Percentiles rank a stretch among this genome's conserved stretches.
phyloP scores from a whole-genome alignment of 345 rosid genomes.

The Populus nigra region DNA sequence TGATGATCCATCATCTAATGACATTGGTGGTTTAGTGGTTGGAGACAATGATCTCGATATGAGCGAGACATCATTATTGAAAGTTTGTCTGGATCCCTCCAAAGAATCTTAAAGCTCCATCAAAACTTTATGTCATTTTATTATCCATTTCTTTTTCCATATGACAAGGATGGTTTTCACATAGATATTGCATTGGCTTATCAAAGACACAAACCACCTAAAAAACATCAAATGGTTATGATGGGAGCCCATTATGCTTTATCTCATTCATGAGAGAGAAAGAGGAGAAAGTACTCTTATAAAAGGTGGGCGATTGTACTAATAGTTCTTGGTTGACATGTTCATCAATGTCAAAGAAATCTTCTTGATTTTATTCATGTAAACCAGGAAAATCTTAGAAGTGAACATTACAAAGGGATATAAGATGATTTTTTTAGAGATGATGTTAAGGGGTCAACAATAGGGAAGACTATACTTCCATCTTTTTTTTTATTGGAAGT shows the following conservation, averaged over 20 bases:
- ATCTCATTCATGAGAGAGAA: not conserved
- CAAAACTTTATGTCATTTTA: not conserved
- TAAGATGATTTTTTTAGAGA: not conserved
- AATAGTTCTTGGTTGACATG: not conserved
- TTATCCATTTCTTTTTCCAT: not conserved
- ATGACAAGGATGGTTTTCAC: not conserved
- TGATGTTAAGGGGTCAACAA: fast-evolving
- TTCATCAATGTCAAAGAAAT: not conserved
- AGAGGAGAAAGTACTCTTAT: not conserved
- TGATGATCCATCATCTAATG: not conserved
- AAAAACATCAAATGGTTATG: not conserved
- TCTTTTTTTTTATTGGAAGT: not conserved
- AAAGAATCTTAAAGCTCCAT: not conserved
- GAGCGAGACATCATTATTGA: not conserved
- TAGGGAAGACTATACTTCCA: not conserved
- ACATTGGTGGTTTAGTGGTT: not conserved
- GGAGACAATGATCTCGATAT: not conserved
- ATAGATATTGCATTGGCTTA: not conserved
- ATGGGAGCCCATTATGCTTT: not conserved
- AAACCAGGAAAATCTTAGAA: not conserved
- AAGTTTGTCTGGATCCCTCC: fast-evolving
- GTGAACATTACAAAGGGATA: not conserved
- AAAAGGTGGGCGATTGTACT: not conserved
- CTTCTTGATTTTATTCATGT: not conserved
- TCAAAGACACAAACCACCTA: not conserved